These are phyloP conservation scores for Rheum nobile DNA, from an alignment of 148 eudicot genomes.

Conservation along the genomic window DNA sequence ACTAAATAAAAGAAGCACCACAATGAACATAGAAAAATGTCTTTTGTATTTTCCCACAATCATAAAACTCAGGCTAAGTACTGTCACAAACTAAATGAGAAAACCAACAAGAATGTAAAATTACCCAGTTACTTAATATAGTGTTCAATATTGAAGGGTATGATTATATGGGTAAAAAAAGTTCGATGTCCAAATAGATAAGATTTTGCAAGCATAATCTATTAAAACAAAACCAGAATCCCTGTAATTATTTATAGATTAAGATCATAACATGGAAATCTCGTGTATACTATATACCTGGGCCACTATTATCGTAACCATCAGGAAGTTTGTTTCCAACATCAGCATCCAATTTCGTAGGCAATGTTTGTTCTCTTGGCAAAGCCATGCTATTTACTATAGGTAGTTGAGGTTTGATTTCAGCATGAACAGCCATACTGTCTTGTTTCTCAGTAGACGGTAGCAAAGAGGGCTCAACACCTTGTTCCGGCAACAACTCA, in stretches of 20 bases:
- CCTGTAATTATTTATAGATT: neutral
- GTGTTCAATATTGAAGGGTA: neutral
- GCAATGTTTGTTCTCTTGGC: conserved; percentile 10
- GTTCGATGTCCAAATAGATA: neutral
- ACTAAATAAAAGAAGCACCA: neutral
- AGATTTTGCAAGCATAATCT: no score
- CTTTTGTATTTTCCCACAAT: neutral
- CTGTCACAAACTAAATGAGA: neutral
- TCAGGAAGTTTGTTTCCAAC: neutral
- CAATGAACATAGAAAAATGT: neutral
- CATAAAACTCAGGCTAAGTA: neutral
- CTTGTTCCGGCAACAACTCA: neutral
- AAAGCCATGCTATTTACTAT: conserved; percentile 3
- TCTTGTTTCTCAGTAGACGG: neutral
- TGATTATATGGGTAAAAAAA: neutral
- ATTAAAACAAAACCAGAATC: neutral
- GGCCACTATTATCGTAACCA: neutral
- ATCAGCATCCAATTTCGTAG: conserved; percentile 6
- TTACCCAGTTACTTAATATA: neutral
- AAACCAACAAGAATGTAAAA: neutral
- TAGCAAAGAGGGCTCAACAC: neutral
- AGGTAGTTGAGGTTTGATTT: conserved; percentile 8
- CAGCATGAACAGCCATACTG: conserved; percentile 13
- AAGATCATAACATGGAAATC: neutral
- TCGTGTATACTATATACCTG: conserved; percentile 21